A percentile compares a stretch with the other conserved stretches of the same genome.
Conservation (phyloP, 2,329 filamentous ascomycete genomes). For the Aspergillus uvarum region DNA sequence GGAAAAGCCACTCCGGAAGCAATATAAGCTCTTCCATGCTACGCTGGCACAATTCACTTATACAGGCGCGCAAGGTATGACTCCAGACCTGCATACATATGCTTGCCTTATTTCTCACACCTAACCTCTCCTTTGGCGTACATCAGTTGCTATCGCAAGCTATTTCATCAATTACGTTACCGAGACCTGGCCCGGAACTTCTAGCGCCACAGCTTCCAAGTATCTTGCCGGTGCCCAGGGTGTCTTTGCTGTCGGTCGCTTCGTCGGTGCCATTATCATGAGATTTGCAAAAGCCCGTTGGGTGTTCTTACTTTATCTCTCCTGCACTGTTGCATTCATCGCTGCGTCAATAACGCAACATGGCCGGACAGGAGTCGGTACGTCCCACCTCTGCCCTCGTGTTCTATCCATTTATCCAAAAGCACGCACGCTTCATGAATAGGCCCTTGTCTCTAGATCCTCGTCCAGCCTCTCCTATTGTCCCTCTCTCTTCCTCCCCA, state of each 20-base stretch:
- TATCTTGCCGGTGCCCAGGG: conserved; percentile 74
- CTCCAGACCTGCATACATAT: not conserved
- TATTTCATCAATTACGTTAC: conserved; percentile 75
- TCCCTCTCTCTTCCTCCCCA: not conserved
- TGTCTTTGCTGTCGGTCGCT: conserved; percentile 70
- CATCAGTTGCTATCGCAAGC: conserved; percentile 46
- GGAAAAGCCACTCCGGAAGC: conserved; percentile 63
- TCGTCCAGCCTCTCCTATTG: not conserved
- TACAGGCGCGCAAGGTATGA: conserved; percentile 67
- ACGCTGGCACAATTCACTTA: conserved; percentile 78
- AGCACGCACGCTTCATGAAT: too few relatives aligned
- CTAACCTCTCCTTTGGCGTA: conserved; percentile 14
- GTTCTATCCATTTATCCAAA: not conserved
- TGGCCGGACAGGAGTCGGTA: conserved; percentile 49
- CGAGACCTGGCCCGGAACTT: conserved; percentile 57
- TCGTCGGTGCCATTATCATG: conserved; percentile 67
- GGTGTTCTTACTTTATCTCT: conserved; percentile 69
- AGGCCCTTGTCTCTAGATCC: not conserved
- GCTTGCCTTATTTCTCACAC: not conserved
- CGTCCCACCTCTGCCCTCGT: not conserved
- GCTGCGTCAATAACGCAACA: conserved; percentile 50
- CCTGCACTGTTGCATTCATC: conserved; percentile 60
- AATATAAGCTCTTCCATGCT: conserved; percentile 74
- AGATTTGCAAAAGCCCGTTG: conserved; percentile 65
- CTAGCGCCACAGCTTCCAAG: conserved; percentile 59